Conservation (phyloP, 192 early-diverging fungal genomes). For the Spinellus fusiger region DNA sequence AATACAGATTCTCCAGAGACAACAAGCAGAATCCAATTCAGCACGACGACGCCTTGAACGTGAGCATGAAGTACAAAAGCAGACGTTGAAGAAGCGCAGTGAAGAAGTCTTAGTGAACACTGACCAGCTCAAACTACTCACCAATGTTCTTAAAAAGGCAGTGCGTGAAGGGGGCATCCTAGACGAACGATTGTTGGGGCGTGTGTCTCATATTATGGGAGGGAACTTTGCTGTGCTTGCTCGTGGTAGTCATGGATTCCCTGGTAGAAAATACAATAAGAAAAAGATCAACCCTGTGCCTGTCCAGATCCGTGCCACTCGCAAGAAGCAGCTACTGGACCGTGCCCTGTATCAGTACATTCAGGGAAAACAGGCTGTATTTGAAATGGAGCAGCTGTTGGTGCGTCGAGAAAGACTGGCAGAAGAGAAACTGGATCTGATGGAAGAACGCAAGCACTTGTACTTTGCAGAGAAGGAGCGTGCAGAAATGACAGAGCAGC, state of each 20-base stretch:
- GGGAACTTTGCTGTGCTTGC: constrained; percentile 32
- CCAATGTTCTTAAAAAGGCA: constrained; percentile 41
- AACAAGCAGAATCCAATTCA: constrained; percentile 45
- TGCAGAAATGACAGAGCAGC: constrained; percentile 7
- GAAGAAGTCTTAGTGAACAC: constrained; percentile 41
- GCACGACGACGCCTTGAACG: constrained; percentile 47
- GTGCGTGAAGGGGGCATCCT: constrained; percentile 30
- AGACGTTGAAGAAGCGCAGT: constrained; percentile 50
- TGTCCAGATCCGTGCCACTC: constrained; percentile 26
- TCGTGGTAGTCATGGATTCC: constrained; percentile 22
- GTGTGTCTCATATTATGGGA: constrained; percentile 27
- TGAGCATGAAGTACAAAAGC: constrained; percentile 46
- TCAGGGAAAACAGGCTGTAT: constrained; percentile 40
- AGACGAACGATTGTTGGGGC: constrained; percentile 23
- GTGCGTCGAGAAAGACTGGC: constrained; percentile 41
- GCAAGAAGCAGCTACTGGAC: constrained; percentile 52
- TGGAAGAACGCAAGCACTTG: constrained; percentile 42
- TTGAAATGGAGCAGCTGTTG: constrained; percentile 42
- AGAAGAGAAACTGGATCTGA: constrained; percentile 43
- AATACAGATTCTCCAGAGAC: constrained; percentile 50
- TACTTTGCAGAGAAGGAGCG: constrained; percentile 33
- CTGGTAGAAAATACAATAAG: constrained; percentile 10
- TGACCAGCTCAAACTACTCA: constrained; percentile 42
- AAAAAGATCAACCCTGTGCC: constrained; percentile 21
- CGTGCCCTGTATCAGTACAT: constrained; percentile 50